Evolutionary conservation across 2,329 filamentous ascomycete genomes (phyloP), one percentile per base, ranked within the genome.

Genomic region (Botrytis fragariae): DNA sequence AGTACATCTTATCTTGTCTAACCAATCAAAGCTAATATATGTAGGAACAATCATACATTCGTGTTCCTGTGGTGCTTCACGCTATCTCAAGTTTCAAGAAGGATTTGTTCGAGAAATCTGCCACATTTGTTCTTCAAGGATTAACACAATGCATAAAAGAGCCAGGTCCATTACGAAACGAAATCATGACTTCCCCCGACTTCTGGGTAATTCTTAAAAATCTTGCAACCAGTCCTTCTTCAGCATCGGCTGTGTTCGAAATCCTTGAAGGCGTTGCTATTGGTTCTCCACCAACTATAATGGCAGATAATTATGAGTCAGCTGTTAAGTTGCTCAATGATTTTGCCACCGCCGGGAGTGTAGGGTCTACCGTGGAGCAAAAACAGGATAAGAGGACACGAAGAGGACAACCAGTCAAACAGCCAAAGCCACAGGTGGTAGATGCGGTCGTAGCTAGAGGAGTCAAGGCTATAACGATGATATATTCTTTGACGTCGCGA

Each of bases 111-210:
- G 90, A 92, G 71, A 92, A 92, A 81, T 92, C 93, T 25, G 92
- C 94, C 0, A 86, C 90, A 45, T 88, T 93, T 7, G 89, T 97
- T 0, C 85, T 97, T 29, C 91, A 92, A 78, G 95, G 95, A 0
- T 85, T 99, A 39, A 89, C 91, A 62, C 86, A 91, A 62, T 98
- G 95, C 79, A 93, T 97, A 77, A 90, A 92, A 69, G 89, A 92
- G 74, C 90, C 93, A 0, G 90, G 91, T 39, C 90, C 92, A 20
- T 85, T 99, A 42, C 90, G 93, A 73, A 97, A 93, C 77, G 95
- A 98, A 83, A 93, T 98, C 77, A 97, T 97, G 83, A 95, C 93
- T 22, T 98, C 95, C 29, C 96, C 96, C 0, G 96, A 99, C 80
- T 98, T 99, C 82, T 99, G 96, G 96, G 92, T 92, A 8, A 93